Evolutionary conservation across 305 asterid species (phyloP).

Genomic region (Fraxinus angustifolia): DNA sequence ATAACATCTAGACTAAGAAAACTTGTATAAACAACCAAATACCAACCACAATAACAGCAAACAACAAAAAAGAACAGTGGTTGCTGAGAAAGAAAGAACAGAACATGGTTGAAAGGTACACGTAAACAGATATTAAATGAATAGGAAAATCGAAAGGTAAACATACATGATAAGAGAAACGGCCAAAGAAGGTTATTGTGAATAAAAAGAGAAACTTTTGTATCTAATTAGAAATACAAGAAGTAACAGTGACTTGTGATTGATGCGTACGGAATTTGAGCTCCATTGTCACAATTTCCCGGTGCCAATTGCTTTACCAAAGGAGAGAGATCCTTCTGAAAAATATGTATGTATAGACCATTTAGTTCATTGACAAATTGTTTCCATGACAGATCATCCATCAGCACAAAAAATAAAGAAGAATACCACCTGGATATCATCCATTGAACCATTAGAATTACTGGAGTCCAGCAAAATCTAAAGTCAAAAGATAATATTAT

Average conservation of each 20-base stretch:
- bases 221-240: slow-evolving; percentile 4
- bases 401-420: slow-evolving; percentile 20
- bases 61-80: not conserved
- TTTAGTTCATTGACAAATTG: not conserved
- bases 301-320: slow-evolving; percentile 79
- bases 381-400: not conserved
- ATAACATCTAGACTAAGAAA: not conserved
- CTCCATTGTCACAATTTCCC: slow-evolving; percentile 33
- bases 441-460: slow-evolving; percentile 52
- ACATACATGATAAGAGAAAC: not conserved
- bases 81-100: not conserved
- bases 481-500: slow-evolving; percentile 12
- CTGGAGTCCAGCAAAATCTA: slow-evolving; percentile 78
- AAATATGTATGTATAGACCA: slow-evolving; percentile 18
- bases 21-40: not conserved
- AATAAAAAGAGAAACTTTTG: not conserved
- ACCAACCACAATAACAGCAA: not conserved
- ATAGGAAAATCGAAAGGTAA: not conserved
- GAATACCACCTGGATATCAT: slow-evolving; percentile 69
- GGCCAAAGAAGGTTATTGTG: not conserved
- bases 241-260: slow-evolving; percentile 5
- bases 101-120: not conserved
- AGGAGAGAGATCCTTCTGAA: slow-evolving; percentile 86
- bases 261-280: slow-evolving; percentile 75
- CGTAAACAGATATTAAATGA: slow-evolving; percentile 2